phyloP scores from a whole-genome alignment of 2,329 filamentous ascomycete species.

The Helicocarpus griseus region DNA sequence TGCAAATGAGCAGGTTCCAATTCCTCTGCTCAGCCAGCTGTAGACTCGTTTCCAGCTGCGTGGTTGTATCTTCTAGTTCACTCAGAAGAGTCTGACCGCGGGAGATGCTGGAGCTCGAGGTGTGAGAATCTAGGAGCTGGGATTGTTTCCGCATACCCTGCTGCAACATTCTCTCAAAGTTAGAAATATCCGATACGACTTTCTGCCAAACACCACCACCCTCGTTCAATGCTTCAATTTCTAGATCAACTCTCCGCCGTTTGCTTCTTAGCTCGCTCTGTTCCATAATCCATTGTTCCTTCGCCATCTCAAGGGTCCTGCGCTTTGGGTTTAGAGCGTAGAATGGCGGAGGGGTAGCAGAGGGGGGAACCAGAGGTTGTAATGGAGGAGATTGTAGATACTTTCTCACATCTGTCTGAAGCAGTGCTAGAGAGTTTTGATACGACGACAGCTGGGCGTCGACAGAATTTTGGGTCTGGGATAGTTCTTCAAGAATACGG shows the following conservation, averaged over 20 bases:
- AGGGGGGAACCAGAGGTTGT: constrained; percentile 24
- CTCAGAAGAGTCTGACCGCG: constrained; percentile 24
- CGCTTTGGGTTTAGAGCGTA: constrained; percentile 45
- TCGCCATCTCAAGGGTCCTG: constrained; percentile 51
- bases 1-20: constrained; percentile 54
- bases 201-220: constrained; percentile 51
- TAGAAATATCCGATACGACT: constrained; percentile 41
- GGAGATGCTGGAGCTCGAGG: constrained; percentile 1
- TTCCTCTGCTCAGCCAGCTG: constrained; percentile 42
- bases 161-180: constrained; percentile 43
- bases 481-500: constrained; percentile 43
- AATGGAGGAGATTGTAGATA: constrained; percentile 44
- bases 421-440: constrained; percentile 43
- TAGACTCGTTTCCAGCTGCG: constrained; percentile 40
- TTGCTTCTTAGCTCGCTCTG: constrained; percentile 35
- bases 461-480: constrained; percentile 46
- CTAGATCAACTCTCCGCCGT: constrained; percentile 39
- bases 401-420: constrained; percentile 44
- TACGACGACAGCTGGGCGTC: constrained; percentile 52
- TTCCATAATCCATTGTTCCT: constrained; percentile 47
- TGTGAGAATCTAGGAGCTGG: constrained; percentile 11
- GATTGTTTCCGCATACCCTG: constrained; percentile 29
- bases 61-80: constrained; percentile 39
- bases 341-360: constrained; percentile 30
- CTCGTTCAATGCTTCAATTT: constrained; percentile 49